Conservation (phyloP, 306 rosid species). For the Lablab purpureus region DNA sequence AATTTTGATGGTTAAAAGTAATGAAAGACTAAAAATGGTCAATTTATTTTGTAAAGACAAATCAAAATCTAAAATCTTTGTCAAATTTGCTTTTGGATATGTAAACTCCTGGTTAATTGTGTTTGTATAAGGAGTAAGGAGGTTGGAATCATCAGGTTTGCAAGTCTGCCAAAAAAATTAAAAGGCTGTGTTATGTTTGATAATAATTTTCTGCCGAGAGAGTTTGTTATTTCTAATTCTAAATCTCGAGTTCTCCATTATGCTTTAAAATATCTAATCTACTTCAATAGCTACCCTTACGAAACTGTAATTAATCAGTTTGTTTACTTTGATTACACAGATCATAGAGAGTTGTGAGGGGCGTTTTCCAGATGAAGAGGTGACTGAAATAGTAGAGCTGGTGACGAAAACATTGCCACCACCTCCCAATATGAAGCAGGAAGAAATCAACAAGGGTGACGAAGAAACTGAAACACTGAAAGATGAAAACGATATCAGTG, state of each 20-base stretch:
- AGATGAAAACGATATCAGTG: conserved; percentile 29
- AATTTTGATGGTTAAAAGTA: too few species aligned
- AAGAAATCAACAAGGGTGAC: conserved; percentile 30
- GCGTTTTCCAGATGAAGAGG: conserved; percentile 55
- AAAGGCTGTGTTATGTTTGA: conserved; percentile 19
- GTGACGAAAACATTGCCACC: conserved; percentile 61
- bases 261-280: conserved; percentile 2
- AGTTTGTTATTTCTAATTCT: conserved; percentile 10
- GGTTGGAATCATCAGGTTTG: neutral
- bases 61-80: too few species aligned
- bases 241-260: neutral
- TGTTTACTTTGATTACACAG: conserved; percentile 46
- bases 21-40: too few species aligned
- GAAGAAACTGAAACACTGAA: conserved; percentile 37
- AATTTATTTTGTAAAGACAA: too few species aligned
- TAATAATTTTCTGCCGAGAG: neutral
- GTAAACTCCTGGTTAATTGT: too few species aligned
- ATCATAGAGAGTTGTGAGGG: conserved; percentile 54
- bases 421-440: conserved; percentile 14
- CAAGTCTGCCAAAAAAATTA: neutral
- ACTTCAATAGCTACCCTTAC: neutral
- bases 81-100: too few species aligned
- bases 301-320: conserved; percentile 16
- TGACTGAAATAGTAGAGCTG: conserved; percentile 56
- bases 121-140: too few species aligned